phyloP scores from a whole-genome alignment of 441 rosid genomes.

The Gossypium schwendimanii region DNA sequence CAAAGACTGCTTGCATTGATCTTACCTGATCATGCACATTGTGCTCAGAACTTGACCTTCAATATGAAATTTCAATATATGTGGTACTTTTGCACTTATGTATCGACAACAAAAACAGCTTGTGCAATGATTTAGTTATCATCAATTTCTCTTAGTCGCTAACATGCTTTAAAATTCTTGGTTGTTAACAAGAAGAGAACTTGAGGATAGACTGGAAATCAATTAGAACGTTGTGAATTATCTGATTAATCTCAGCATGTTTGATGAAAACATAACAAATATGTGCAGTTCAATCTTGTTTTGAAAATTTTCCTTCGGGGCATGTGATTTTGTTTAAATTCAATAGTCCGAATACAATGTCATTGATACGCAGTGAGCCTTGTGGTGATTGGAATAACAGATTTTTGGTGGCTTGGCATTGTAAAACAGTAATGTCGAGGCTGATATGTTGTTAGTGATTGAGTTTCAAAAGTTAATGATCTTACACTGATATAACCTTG shows the following conservation, averaged over 20 bases:
- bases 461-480: neutral
- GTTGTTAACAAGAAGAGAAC: neutral
- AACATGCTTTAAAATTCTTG: neutral
- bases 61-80: neutral
- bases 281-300: neutral
- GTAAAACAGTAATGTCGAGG: neutral
- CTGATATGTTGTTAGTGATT: neutral
- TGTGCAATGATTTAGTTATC: neutral
- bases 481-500: neutral
- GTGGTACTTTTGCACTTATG: neutral
- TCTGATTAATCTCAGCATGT: neutral
- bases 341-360: neutral
- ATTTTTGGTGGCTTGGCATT: neutral
- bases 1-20: neutral
- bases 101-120: no score
- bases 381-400: neutral
- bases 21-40: neutral
- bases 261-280: neutral
- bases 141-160: neutral
- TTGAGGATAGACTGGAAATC: neutral
- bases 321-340: neutral
- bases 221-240: neutral
- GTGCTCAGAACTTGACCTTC: slow-evolving; percentile 6
- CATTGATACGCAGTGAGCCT: neutral
- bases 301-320: neutral